These are phyloP conservation scores for Cadophora gregata DNA, from an alignment of 2,329 filamentous ascomycete genomes.

Conservation along the genomic window DNA sequence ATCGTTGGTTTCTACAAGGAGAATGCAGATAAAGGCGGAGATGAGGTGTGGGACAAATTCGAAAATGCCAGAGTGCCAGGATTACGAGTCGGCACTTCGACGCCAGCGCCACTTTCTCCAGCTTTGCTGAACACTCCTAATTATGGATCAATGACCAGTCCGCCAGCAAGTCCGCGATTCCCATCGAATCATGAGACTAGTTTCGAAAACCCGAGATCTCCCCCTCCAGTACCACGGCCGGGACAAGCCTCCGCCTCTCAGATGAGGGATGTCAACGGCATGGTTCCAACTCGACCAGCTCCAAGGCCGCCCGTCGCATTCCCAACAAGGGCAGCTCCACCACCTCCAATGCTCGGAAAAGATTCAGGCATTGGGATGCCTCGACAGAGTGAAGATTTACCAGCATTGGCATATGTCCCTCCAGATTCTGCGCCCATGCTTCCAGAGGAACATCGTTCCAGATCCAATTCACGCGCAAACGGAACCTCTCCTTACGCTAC, in stretches of 20 bases:
- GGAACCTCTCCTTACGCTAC: constrained; percentile 50
- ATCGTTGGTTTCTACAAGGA: constrained; percentile 98
- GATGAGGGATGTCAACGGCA: constrained; percentile 59
- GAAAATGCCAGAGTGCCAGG: constrained; percentile 76
- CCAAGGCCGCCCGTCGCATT: constrained; percentile 84
- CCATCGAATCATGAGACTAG: constrained; percentile 89
- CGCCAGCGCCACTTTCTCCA: constrained; percentile 38
- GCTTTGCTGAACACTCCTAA: constrained; percentile 57
- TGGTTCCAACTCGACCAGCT: constrained; percentile 83
- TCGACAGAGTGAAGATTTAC: constrained; percentile 61
- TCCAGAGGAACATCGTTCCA: constrained; percentile 69
- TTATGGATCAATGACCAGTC: constrained; percentile 71
- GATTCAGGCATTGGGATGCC: constrained; percentile 69
- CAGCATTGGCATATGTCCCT: constrained; percentile 44
- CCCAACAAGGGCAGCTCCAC: constrained; percentile 60
- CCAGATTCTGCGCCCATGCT: constrained; percentile 56
- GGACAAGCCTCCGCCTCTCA: constrained; percentile 46
- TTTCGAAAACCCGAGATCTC: constrained; percentile 95
- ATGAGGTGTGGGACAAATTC: constrained; percentile 95
- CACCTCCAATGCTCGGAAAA: constrained; percentile 61
- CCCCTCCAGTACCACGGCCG: constrained; percentile 79
- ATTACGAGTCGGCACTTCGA: constrained; percentile 49
- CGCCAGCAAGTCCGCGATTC: constrained; percentile 84
- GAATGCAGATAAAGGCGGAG: constrained; percentile 76
- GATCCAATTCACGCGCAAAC: constrained; percentile 70